Conservation (phyloP, 306 rosid species). For the Glycyrrhiza uralensis region DNA sequence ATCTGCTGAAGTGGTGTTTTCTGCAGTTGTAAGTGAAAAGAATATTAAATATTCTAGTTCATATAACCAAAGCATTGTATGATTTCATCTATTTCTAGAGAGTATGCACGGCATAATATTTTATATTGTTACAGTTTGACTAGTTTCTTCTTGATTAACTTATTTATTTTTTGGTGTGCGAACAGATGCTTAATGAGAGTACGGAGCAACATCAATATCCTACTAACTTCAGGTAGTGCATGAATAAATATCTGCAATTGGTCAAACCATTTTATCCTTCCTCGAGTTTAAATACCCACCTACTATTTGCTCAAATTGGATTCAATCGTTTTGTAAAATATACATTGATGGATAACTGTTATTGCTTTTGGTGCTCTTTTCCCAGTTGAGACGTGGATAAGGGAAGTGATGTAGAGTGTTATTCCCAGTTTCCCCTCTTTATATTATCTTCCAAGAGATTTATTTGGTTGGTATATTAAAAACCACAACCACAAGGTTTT, state of each 20-base stretch:
- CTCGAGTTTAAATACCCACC: not conserved
- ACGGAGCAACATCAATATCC: slow-evolving; percentile 13
- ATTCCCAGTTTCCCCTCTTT: slow-evolving; percentile 1
- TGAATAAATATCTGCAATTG: not conserved
- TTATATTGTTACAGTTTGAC: not conserved
- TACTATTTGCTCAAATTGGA: not conserved
- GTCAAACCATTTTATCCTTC: not conserved
- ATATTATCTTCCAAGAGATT: not conserved
- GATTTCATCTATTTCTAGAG: not conserved
- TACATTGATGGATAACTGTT: not conserved
- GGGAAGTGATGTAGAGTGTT: slow-evolving; percentile 5
- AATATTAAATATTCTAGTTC: not conserved
- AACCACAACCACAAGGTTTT: not conserved
- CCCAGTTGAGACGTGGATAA: not conserved
- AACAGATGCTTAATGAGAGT: slow-evolving; percentile 45
- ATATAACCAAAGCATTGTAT: not conserved
- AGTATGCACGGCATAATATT: not conserved
- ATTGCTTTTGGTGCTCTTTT: not conserved
- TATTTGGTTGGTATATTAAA: slow-evolving; percentile 1
- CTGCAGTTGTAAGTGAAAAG: not conserved
- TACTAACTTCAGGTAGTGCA: slow-evolving; percentile 42
- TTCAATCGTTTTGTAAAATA: not conserved
- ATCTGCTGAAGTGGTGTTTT: not conserved
- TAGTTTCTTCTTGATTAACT: slow-evolving; percentile 7
- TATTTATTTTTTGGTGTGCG: slow-evolving; percentile 3